phyloP scores from a whole-genome alignment of 2,329 filamentous ascomycete species.

The Zymoseptoria ardabiliae region DNA sequence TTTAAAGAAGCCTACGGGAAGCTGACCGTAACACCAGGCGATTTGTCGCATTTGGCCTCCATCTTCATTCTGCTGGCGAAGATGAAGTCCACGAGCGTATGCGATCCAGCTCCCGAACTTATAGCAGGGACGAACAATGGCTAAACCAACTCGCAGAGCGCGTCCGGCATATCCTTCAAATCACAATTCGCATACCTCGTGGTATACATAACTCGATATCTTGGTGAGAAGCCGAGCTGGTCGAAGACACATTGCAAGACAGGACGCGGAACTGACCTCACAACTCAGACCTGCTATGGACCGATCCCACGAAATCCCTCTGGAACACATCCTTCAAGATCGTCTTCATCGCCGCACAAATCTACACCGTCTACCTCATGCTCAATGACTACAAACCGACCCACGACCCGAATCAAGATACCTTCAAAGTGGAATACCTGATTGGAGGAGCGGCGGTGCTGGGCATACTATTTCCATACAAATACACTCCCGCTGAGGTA shows the following conservation, averaged over 20 bases:
- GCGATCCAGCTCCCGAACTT: constrained; percentile 25
- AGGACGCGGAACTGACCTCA: constrained; percentile 11
- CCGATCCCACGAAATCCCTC: constrained; percentile 51
- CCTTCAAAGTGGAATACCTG: constrained; percentile 93
- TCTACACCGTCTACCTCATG: constrained; percentile 97
- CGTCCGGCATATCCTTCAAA: constrained; percentile 96
- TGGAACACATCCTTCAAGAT: constrained; percentile 97
- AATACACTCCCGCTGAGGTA: constrained; percentile 67
- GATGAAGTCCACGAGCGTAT: constrained; percentile 81
- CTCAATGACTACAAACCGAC: constrained; percentile 95
- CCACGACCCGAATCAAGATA: constrained; percentile 93
- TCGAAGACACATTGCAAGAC: not conserved
- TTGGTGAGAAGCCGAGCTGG: constrained; percentile 36
- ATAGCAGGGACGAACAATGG: not conserved
- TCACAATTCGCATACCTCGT: constrained; percentile 91
- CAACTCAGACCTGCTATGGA: constrained; percentile 72
- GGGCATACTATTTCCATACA: constrained; percentile 75
- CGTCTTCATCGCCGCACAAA: constrained; percentile 81
- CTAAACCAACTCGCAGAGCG: constrained; percentile 58
- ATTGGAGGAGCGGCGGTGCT: constrained; percentile 72
- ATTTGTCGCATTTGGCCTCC: constrained; percentile 90
- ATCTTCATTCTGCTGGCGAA: constrained; percentile 95
- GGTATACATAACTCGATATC: constrained; percentile 88
- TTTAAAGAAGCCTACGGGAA: constrained; percentile 1
- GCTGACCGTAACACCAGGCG: constrained; percentile 49